These are phyloP conservation scores for Triticum dicoccoides DNA, from an alignment of 176 grass and related monocot genomes.

Conservation along the genomic window DNA sequence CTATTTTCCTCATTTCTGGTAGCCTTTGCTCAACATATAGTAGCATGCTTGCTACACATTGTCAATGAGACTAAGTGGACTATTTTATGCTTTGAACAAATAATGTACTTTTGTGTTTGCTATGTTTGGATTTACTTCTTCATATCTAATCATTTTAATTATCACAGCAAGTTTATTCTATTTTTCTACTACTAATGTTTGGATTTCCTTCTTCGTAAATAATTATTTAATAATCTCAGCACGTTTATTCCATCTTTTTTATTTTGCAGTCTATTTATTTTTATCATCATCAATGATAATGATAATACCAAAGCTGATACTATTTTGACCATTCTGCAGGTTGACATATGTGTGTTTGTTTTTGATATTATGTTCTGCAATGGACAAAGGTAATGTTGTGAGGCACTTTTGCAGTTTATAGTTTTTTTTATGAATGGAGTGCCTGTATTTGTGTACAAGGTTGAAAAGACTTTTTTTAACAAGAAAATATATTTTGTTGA, in stretches of 20 bases:
- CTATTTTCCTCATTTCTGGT: background rate
- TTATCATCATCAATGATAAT: background rate
- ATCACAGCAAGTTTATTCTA: background rate
- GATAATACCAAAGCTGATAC: background rate
- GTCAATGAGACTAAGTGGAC: background rate
- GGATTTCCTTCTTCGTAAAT: constrained; percentile 1
- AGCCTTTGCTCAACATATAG: constrained; percentile 2
- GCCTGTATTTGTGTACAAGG: constrained; percentile 4
- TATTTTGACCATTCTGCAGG: constrained; percentile 44
- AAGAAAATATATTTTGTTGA: background rate
- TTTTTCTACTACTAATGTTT: background rate
- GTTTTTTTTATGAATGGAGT: background rate
- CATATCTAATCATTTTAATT: background rate
- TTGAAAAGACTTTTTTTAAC: background rate
- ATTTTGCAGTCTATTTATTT: background rate
- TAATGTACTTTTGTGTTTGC: background rate
- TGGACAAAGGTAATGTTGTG: constrained; percentile 68
- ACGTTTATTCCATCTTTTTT: constrained; percentile 1
- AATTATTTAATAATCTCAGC: background rate
- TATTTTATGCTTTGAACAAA: constrained; percentile 12
- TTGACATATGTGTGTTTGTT: constrained; percentile 90
- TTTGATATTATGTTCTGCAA: constrained; percentile 92
- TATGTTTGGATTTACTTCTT: constrained; percentile 4
- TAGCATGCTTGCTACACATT: background rate
- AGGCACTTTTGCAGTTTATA: constrained; percentile 1